Evolutionary conservation across 2,329 filamentous ascomycete genomes (phyloP), one percentile per base, ranked within the genome.

Genomic region (Fusarium napiforme): DNA sequence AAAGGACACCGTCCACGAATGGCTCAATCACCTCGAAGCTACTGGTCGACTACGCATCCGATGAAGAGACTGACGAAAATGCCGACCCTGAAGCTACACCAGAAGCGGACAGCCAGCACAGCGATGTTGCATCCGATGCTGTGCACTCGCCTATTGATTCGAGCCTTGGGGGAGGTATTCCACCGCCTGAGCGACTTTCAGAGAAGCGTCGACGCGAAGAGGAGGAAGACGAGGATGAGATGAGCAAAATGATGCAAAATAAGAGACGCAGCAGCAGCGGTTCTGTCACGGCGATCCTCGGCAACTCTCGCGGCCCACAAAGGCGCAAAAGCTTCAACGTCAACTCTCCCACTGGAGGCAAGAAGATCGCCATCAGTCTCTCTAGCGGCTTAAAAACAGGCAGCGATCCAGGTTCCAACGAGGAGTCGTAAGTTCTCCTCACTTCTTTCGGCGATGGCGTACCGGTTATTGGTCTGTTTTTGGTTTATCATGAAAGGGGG

Each of bases 121-220:
- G 78, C 23, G 78, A 82, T 16, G 79, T 80, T 32, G 77, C 81
- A 60, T 82, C 80, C 40, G 79, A 82, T 45, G 79, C 77, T 53
- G 79, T 79, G 55, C 80, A 77, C n/a, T 79, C 80, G 34, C 74
- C 82, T 19, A 78, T 71, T n/a, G 69, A 64, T 26, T 65, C 71
- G 3, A 71, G 68, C 16, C 45, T 75, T 26, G 71, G 72, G 32
- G 56, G 79, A 39, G 55, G 79, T 10, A 76, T 83, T 30, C 90
- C 92, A 1, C 92, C 92, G 7, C 93, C 92, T 0, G 94, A 97
- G 81, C 89, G 94, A 60, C 83, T 97, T 23, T 93, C 94, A 0
- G 94, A 97, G 81, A 98, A 98, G 83, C 92, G 96, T 53, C 90
- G 96, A 53, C 90, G 96, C 76, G 95, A 97, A 79, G 96, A 98